These are phyloP conservation scores for Cylindrotheca fusiformis DNA, from an alignment of 108 stramenopile species.

Conservation along the genomic window DNA sequence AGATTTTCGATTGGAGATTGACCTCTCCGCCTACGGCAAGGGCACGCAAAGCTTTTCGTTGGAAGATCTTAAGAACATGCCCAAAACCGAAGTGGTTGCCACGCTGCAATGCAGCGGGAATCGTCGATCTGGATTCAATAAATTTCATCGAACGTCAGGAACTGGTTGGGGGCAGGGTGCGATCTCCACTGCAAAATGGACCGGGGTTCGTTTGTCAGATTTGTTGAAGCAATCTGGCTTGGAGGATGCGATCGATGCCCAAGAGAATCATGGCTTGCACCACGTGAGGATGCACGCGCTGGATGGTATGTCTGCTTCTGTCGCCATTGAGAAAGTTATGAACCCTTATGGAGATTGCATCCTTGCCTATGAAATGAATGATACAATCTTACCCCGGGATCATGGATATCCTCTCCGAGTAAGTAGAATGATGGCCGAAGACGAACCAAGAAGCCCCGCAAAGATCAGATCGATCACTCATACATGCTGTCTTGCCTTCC, in stretches of 20 bases:
- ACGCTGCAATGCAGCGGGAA: conserved; percentile 99
- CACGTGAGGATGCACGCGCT: conserved; percentile 84
- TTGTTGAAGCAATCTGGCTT: conserved; percentile 71
- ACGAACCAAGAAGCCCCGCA: no score
- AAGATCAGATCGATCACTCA: no score
- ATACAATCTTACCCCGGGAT: conserved; percentile 81
- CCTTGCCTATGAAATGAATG: conserved; percentile 97
- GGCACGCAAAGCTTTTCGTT: conserved; percentile 39
- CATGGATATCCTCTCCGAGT: conserved; percentile 94
- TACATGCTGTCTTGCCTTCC: neutral
- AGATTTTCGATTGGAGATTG: conserved; percentile 60
- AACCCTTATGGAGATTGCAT: conserved; percentile 90
- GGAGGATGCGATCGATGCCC: conserved; percentile 51
- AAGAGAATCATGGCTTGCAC: conserved; percentile 36
- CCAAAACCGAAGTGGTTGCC: conserved; percentile 62
- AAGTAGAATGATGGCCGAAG: no score
- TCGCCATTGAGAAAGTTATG: conserved; percentile 83
- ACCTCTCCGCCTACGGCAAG: conserved; percentile 53
- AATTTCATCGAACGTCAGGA: conserved; percentile 80
- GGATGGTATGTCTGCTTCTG: conserved; percentile 84
- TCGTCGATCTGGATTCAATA: conserved; percentile 85
- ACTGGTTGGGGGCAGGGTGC: conserved; percentile 92
- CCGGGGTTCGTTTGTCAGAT: conserved; percentile 86
- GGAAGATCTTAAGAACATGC: conserved; percentile 71
- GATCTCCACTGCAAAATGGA: conserved; percentile 92